phyloP scores from a whole-genome alignment of 805 yeast species.

The Candida caryicola region DNA sequence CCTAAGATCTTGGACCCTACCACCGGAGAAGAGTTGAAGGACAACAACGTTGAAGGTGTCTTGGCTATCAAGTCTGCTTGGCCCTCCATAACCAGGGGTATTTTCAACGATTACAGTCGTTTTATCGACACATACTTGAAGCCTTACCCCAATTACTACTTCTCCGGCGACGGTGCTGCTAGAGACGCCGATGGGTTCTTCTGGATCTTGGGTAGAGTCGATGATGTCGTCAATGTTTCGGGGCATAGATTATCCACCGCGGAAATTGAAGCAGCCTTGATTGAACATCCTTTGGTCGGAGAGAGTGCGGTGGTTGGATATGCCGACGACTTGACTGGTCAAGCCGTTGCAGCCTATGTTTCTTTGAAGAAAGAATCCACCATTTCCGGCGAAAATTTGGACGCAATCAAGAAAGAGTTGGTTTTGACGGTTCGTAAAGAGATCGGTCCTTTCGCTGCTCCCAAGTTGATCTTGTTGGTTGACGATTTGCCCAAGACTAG shows the following conservation, averaged over 20 bases:
- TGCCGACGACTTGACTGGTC: slow-evolving; percentile 94
- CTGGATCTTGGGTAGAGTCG: slow-evolving; percentile 98
- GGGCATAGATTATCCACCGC: slow-evolving; percentile 99
- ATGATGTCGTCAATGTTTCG: slow-evolving; percentile 95
- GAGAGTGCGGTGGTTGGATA: slow-evolving; percentile 98
- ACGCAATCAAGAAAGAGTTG: slow-evolving; percentile 67
- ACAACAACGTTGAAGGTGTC: slow-evolving; percentile 94
- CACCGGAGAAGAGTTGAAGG: slow-evolving; percentile 77
- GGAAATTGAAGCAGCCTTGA: slow-evolving; percentile 90
- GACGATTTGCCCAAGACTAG: slow-evolving; percentile 96
- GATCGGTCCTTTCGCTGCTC: slow-evolving; percentile 95
- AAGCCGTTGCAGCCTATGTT: slow-evolving; percentile 94
- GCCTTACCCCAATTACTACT: slow-evolving; percentile 91
- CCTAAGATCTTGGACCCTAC: slow-evolving; percentile 93
- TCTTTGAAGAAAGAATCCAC: slow-evolving; percentile 59
- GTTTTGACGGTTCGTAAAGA: slow-evolving; percentile 86
- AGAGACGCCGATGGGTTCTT: slow-evolving; percentile 94
- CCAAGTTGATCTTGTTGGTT: slow-evolving; percentile 79
- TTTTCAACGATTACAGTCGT: slow-evolving; percentile 83
- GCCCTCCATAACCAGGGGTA: slow-evolving; percentile 99
- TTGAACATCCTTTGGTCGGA: slow-evolving; percentile 74
- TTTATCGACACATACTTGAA: slow-evolving; percentile 88
- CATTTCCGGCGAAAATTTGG: slow-evolving; percentile 42
- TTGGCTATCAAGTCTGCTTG: slow-evolving; percentile 85
- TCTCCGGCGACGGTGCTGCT: slow-evolving; percentile 99